Percentiles rank a stretch among this genome's conserved stretches.
phyloP scores from a whole-genome alignment of 2,329 filamentous ascomycete genomes.

The Colletotrichum plurivorum region DNA sequence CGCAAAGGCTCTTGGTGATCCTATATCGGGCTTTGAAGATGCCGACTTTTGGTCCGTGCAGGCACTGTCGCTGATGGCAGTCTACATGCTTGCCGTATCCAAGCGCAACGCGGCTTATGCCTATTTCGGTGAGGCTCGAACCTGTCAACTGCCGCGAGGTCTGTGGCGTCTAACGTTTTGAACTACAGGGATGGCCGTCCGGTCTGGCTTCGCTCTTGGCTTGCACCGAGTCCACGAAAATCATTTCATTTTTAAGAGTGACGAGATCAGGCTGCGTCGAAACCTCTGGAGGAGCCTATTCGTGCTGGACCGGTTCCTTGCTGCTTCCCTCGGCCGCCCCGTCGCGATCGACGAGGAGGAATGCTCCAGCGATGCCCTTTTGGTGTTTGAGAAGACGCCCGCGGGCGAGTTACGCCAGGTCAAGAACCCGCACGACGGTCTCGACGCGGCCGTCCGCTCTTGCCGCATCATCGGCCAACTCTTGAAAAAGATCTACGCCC shows the following conservation, averaged over 20 bases:
- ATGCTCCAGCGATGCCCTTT: constrained; percentile 66
- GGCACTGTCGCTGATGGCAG: constrained; percentile 72
- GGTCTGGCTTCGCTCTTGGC: constrained; percentile 73
- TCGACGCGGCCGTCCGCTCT: constrained; percentile 70
- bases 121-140: constrained; percentile 65
- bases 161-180: constrained; percentile 33
- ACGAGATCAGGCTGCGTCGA: constrained; percentile 63
- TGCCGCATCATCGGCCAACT: constrained; percentile 71
- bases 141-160: not conserved
- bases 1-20: constrained; percentile 66
- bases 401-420: constrained; percentile 30
- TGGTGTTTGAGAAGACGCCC: constrained; percentile 40
- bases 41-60: constrained; percentile 77
- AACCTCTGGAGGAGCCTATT: constrained; percentile 77
- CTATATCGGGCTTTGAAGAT: constrained; percentile 68
- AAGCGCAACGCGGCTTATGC: constrained; percentile 75
- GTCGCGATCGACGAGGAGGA: constrained; percentile 74
- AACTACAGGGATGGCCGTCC: constrained; percentile 71
- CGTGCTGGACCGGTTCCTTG: constrained; percentile 74
- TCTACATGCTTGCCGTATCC: constrained; percentile 74
- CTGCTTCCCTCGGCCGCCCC: constrained; percentile 74
- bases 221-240: constrained; percentile 72
- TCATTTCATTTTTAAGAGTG: constrained; percentile 64
- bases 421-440: constrained; percentile 46
- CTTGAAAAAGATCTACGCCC: constrained; percentile 72